These are phyloP conservation scores for Colletotrichum limetticola DNA, from an alignment of 2,329 filamentous ascomycete species.

Conservation along the genomic window DNA sequence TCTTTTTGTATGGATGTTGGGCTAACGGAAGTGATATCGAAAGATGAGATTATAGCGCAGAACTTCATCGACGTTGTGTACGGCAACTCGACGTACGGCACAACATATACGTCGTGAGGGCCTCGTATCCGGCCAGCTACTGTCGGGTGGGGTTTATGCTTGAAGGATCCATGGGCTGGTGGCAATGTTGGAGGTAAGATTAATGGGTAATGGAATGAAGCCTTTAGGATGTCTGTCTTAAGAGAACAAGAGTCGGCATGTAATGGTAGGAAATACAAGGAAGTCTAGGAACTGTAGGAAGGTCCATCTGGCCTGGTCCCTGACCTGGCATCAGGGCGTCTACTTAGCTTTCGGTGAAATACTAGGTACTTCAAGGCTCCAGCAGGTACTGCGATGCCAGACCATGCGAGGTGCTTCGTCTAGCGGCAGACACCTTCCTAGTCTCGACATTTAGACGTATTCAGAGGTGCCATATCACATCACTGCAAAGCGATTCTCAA, in stretches of 20 bases:
- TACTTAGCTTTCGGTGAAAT: background rate
- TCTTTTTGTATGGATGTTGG: background rate
- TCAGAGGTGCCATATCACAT: too few species aligned
- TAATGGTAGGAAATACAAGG: background rate
- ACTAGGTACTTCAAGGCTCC: too few species aligned
- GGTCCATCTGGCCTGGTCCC: background rate
- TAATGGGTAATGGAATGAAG: background rate
- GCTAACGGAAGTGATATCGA: constrained; percentile 16
- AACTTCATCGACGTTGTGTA: constrained; percentile 54
- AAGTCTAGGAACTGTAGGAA: background rate
- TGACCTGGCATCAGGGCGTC: background rate
- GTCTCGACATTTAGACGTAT: too few species aligned
- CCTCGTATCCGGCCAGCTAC: background rate
- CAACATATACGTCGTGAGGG: constrained; percentile 39
- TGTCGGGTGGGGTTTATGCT: background rate
- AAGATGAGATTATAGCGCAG: constrained; percentile 51
- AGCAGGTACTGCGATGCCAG: background rate
- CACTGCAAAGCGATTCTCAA: too few species aligned
- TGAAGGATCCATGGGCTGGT: background rate
- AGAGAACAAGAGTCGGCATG: background rate
- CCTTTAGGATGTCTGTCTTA: background rate
- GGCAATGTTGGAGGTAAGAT: background rate
- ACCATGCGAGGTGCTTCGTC: background rate
- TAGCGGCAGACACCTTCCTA: too few species aligned
- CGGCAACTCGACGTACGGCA: constrained; percentile 53